Percentiles rank a stretch among this genome's conserved stretches.
Conservation (phyloP, 73 alveolate species). For the Paramecium primaurelia region DNA sequence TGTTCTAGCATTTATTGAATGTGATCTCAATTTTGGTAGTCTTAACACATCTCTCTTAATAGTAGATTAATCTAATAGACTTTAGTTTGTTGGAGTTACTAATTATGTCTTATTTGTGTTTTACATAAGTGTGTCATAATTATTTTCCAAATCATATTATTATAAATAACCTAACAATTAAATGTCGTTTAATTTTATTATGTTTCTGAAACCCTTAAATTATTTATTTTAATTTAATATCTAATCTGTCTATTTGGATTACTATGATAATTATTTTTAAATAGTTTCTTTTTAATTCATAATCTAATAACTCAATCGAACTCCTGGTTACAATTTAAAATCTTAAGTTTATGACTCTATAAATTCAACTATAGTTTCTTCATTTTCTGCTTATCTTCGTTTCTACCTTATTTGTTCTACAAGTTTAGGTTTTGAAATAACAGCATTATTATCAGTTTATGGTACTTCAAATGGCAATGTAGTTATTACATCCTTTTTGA, state of each 20-base stretch:
- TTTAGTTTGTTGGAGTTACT: neutral
- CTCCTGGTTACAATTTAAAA: neutral
- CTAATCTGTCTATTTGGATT: neutral
- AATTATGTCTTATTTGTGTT: neutral
- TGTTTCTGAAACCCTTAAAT: neutral
- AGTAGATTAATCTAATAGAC: neutral
- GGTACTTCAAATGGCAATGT: neutral
- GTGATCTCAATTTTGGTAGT: slow-evolving; percentile 7
- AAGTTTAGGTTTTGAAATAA: neutral
- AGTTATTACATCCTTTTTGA: neutral
- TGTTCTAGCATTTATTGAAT: neutral
- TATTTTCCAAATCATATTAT: neutral
- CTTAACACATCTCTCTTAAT: neutral
- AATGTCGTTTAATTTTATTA: neutral
- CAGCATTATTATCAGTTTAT: neutral
- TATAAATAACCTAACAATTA: neutral
- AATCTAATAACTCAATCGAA: neutral
- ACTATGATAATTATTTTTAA: neutral
- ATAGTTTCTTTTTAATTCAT: neutral
- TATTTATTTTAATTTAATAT: neutral
- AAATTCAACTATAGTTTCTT: neutral
- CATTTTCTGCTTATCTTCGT: neutral
- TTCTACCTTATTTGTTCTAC: neutral
- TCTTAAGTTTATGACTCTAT: neutral
- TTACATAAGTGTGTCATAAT: neutral